A percentile compares a stretch with the other conserved stretches of the same genome.
phyloP scores from a whole-genome alignment of 768 basidiomycete species.

The Pilatotrama ljubarskyi region DNA sequence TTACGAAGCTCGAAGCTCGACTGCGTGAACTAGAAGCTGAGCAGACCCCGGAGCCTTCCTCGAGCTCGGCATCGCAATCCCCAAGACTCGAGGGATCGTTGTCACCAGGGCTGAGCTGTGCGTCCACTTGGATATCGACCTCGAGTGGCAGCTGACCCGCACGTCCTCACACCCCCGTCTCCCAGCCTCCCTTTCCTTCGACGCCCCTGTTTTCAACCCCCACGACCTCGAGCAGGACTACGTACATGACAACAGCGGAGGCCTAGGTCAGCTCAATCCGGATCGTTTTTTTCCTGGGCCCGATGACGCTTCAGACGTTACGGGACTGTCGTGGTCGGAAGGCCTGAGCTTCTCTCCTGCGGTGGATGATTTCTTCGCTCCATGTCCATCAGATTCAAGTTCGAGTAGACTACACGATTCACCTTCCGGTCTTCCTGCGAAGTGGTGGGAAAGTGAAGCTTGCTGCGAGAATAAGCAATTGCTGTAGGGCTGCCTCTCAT shows the following conservation, averaged over 20 bases:
- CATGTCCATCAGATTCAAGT: slow-evolving; percentile 15
- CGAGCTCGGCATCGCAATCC: slow-evolving; percentile 27
- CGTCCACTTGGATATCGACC: not conserved
- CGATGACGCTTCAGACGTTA: not conserved
- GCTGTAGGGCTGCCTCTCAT: slow-evolving; percentile 35
- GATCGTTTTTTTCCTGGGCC: not conserved
- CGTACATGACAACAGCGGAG: not conserved
- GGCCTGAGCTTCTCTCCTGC: slow-evolving; percentile 8
- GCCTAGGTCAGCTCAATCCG: not conserved
- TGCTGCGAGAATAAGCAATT: slow-evolving; percentile 39
- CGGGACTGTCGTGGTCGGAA: slow-evolving; percentile 5
- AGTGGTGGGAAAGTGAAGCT: slow-evolving; percentile 29
- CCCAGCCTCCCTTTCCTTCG: slow-evolving; percentile 3
- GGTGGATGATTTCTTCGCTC: slow-evolving; percentile 16
- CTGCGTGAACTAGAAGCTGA: slow-evolving; percentile 54
- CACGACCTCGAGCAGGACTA: slow-evolving; percentile 11
- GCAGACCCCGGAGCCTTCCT: slow-evolving; percentile 26
- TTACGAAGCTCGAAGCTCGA: slow-evolving; percentile 51
- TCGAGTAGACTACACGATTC: slow-evolving; percentile 7
- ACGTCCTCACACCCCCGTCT: not conserved
- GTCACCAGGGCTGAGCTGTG: slow-evolving; percentile 9
- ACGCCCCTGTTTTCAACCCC: slow-evolving; percentile 6
- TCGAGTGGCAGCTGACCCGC: not conserved
- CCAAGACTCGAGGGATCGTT: slow-evolving; percentile 21
- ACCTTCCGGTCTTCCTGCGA: slow-evolving; percentile 10